Conservation (phyloP, 306 rosid genomes). For the Hippophae tibetana region DNA sequence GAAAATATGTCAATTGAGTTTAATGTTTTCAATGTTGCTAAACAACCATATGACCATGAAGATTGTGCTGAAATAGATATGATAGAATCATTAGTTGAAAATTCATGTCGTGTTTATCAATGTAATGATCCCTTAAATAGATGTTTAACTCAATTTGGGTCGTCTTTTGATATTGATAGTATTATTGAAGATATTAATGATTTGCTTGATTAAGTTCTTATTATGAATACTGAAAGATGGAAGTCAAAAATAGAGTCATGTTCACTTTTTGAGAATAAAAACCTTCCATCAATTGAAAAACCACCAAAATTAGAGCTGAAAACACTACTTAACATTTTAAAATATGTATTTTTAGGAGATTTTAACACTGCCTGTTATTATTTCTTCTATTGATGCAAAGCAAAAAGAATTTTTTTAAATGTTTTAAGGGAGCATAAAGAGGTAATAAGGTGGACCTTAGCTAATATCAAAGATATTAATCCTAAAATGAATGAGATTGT, state of each 20-base stretch:
- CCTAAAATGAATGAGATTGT: background rate
- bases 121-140: background rate
- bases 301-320: constrained; percentile 3
- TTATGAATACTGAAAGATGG: background rate
- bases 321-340: background rate
- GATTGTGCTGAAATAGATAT: background rate
- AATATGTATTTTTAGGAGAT: background rate
- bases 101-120: background rate
- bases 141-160: background rate
- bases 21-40: background rate
- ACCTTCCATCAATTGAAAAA: background rate
- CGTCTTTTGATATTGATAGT: background rate
- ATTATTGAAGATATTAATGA: background rate
- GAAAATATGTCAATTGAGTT: background rate
- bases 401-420: background rate
- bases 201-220: background rate
- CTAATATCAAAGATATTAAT: background rate
- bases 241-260: background rate
- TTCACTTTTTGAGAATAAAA: background rate
- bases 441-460: constrained; percentile 1
- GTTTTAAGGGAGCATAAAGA: background rate
- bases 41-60: background rate
- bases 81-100: background rate
- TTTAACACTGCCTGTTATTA: background rate
- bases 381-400: background rate